Evolutionary conservation across 768 basidiomycete genomes (phyloP).

Genomic region (Lactifluus rugatus): DNA sequence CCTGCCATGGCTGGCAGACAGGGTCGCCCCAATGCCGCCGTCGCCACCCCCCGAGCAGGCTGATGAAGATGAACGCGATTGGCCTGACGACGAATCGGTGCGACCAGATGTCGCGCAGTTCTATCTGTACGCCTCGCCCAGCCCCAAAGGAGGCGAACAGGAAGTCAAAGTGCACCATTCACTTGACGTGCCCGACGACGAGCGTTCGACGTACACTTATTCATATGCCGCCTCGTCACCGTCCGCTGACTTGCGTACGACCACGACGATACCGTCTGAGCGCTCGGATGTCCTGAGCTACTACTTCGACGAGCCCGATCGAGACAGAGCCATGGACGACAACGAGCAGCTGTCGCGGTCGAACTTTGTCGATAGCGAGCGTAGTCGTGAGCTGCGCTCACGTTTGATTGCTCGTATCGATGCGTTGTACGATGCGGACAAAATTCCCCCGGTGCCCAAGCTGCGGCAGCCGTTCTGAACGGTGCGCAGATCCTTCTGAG

Average conservation of each 20-base stretch:
- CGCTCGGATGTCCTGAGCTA: background rate
- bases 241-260: background rate
- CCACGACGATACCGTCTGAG: background rate
- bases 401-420: constrained; percentile 10
- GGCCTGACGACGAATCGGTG: constrained; percentile 13
- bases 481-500: background rate
- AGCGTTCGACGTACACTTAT: constrained; percentile 12
- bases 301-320: background rate
- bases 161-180: background rate
- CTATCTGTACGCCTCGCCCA: background rate
- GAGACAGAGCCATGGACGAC: background rate
- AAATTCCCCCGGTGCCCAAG: constrained; percentile 11
- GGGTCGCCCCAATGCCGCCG: background rate
- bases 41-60: background rate
- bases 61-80: background rate
- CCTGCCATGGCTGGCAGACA: background rate
- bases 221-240: background rate
- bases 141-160: background rate
- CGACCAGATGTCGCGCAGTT: constrained; percentile 17
- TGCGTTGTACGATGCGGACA: constrained; percentile 2
- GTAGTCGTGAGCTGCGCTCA: constrained; percentile 1
- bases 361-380: constrained; percentile 13
- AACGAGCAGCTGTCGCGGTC: background rate
- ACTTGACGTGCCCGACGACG: constrained; percentile 10
- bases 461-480: constrained; percentile 4